phyloP scores from a whole-genome alignment of 495 filamentous ascomycete species.

The Chaetomium fimeti region DNA sequence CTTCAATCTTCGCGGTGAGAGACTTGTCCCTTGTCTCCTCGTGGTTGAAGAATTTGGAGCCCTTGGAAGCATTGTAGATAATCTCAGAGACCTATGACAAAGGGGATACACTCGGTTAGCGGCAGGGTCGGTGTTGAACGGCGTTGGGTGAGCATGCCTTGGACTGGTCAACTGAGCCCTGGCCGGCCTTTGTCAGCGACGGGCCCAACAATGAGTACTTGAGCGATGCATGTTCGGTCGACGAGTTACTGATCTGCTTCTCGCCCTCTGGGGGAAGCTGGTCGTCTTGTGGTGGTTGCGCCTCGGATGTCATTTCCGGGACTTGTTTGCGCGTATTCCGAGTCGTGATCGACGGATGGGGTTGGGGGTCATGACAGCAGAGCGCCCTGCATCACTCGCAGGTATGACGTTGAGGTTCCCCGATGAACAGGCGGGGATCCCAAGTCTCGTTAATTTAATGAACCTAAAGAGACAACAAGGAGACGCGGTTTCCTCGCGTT shows the following conservation, averaged over 20 bases:
- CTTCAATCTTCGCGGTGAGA: constrained; percentile 83
- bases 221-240: constrained; percentile 44
- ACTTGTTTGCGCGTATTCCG: too few species aligned
- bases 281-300: background rate
- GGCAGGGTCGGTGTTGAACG: background rate
- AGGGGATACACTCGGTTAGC: background rate
- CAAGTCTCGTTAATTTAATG: background rate
- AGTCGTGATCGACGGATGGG: background rate
- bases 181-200: constrained; percentile 89
- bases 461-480: background rate
- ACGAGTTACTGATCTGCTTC: background rate
- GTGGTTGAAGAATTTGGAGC: constrained; percentile 94
- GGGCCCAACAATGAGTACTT: constrained; percentile 80
- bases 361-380: constrained; percentile 9
- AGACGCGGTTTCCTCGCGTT: constrained; percentile 13
- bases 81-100: constrained; percentile 75
- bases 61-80: constrained; percentile 95
- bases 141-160: constrained; percentile 54
- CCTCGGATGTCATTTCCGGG: constrained; percentile 4
- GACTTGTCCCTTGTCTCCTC: constrained; percentile 79
- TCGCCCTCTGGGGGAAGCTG: constrained; percentile 2
- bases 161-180: constrained; percentile 88
- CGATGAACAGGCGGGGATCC: background rate
- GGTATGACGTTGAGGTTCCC: background rate
- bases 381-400: background rate